These are phyloP conservation scores for Kluyveromyces nonfermentans DNA, from an alignment of 805 yeast genomes.

Conservation along the genomic window DNA sequence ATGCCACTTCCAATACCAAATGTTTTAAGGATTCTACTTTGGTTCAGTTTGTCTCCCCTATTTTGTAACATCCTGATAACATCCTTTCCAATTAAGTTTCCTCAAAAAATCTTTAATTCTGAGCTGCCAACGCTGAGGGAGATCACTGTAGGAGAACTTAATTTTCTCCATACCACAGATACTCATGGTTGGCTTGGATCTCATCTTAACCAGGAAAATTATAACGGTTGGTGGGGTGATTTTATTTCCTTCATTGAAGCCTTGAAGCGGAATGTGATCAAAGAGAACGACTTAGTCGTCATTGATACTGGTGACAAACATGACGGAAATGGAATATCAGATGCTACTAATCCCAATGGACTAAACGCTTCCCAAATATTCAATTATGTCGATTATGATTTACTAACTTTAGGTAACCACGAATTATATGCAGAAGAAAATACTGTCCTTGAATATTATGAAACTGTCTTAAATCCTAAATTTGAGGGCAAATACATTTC, in stretches of 20 bases:
- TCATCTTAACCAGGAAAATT: constrained; percentile 67
- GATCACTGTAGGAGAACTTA: constrained; percentile 61
- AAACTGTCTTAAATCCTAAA: constrained; percentile 39
- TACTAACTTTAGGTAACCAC: constrained; percentile 84
- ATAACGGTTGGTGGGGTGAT: constrained; percentile 89
- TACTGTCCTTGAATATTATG: constrained; percentile 54
- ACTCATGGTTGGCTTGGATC: constrained; percentile 97
- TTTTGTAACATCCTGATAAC: background rate
- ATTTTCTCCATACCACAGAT: constrained; percentile 90
- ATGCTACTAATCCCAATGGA: constrained; percentile 71
- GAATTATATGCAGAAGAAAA: constrained; percentile 67
- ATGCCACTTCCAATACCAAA: background rate
- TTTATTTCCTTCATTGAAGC: constrained; percentile 57
- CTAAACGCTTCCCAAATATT: constrained; percentile 51
- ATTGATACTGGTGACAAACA: constrained; percentile 91
- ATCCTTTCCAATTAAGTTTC: background rate
- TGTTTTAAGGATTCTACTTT: too few species aligned
- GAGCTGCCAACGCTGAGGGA: constrained; percentile 29
- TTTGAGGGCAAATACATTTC: constrained; percentile 59
- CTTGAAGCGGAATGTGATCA: constrained; percentile 30
- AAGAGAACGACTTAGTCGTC: constrained; percentile 53
- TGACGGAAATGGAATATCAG: constrained; percentile 89
- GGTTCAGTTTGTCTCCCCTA: background rate
- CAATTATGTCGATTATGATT: constrained; percentile 56
- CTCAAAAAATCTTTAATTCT: constrained; percentile 3